Percentiles rank a stretch among this genome's conserved stretches.
Evolutionary conservation across 495 filamentous ascomycete genomes (phyloP).

Genomic region (Xylaria acuta): DNA sequence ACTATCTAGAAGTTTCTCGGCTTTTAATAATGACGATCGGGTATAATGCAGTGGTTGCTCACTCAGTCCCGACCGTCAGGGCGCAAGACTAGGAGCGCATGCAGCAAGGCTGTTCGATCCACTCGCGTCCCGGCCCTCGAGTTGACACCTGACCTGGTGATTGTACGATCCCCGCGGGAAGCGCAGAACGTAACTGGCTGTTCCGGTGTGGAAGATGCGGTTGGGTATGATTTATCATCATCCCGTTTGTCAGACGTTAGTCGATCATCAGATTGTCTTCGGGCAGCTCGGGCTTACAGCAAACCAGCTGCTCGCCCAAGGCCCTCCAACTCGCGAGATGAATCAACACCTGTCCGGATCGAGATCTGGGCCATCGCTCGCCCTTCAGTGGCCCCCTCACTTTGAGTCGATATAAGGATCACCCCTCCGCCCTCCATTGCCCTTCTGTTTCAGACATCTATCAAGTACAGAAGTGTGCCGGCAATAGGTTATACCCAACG

Average conservation of each 20-base stretch:
- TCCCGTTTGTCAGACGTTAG: constrained; percentile 21
- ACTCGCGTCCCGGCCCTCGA: constrained; percentile 4
- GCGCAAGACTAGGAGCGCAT: constrained; percentile 3
- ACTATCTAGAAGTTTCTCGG: constrained; percentile 5
- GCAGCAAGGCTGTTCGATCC: constrained; percentile 10
- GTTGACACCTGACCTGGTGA: constrained; percentile 17
- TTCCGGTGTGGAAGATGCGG: constrained; percentile 10
- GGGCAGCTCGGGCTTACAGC: constrained; percentile 22
- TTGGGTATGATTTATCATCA: constrained; percentile 26
- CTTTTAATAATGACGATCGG: not conserved
- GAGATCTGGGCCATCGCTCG: constrained; percentile 6
- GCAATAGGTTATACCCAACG: not conserved
- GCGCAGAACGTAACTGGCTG: constrained; percentile 12
- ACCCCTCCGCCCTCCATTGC: not conserved
- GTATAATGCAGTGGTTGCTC: not conserved
- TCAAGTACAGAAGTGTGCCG: not conserved
- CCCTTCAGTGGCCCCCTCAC: not conserved
- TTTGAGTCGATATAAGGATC: constrained; percentile 16
- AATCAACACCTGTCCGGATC: constrained; percentile 6
- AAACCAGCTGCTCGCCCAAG: not conserved
- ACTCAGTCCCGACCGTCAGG: not conserved
- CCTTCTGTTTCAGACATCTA: not conserved
- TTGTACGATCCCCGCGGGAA: constrained; percentile 9
- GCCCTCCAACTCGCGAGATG: not conserved
- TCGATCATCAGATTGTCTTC: constrained; percentile 15